A percentile compares a stretch with the other conserved stretches of the same genome.
phyloP scores from a whole-genome alignment of 495 filamentous ascomycete genomes.

The Cenococcum geophilum region DNA sequence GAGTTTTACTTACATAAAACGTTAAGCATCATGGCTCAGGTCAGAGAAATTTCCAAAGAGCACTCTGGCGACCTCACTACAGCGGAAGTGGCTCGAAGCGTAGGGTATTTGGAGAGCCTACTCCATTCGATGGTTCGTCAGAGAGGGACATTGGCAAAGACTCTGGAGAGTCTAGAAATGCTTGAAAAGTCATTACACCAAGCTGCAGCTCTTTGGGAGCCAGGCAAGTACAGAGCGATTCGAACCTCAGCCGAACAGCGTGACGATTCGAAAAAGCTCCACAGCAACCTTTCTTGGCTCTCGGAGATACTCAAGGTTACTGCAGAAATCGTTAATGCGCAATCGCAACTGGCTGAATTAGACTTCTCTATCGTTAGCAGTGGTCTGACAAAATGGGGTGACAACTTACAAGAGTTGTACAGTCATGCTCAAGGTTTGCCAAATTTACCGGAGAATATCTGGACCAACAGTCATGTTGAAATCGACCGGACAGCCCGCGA shows the following conservation, averaged over 20 bases:
- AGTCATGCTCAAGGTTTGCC: slow-evolving; percentile 9
- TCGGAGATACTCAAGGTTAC: slow-evolving; percentile 16
- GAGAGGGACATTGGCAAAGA: slow-evolving; percentile 36
- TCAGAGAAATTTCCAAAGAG: slow-evolving; percentile 56
- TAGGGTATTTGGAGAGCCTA: slow-evolving; percentile 77
- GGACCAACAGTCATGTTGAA: slow-evolving; percentile 13
- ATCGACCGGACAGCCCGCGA: not conserved
- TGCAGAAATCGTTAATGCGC: slow-evolving; percentile 25
- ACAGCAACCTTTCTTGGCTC: slow-evolving; percentile 23
- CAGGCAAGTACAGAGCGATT: not conserved
- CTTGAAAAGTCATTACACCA: slow-evolving; percentile 5
- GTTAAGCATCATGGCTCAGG: slow-evolving; percentile 61
- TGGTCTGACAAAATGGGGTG: slow-evolving; percentile 15
- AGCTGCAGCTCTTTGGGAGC: slow-evolving; percentile 3
- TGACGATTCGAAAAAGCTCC: not conserved
- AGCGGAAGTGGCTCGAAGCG: slow-evolving; percentile 68
- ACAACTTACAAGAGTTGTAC: slow-evolving; percentile 8
- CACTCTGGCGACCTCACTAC: slow-evolving; percentile 79
- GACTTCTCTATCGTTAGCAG: slow-evolving; percentile 20
- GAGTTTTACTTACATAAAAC: slow-evolving; percentile 73
- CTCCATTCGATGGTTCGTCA: slow-evolving; percentile 63
- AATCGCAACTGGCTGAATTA: slow-evolving; percentile 31
- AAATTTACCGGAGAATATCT: slow-evolving; percentile 18
- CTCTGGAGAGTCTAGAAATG: slow-evolving; percentile 3
- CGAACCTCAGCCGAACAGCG: slow-evolving; percentile 5